Conservation (phyloP, 257 asterid genomes). For the Henckelia pumila region DNA sequence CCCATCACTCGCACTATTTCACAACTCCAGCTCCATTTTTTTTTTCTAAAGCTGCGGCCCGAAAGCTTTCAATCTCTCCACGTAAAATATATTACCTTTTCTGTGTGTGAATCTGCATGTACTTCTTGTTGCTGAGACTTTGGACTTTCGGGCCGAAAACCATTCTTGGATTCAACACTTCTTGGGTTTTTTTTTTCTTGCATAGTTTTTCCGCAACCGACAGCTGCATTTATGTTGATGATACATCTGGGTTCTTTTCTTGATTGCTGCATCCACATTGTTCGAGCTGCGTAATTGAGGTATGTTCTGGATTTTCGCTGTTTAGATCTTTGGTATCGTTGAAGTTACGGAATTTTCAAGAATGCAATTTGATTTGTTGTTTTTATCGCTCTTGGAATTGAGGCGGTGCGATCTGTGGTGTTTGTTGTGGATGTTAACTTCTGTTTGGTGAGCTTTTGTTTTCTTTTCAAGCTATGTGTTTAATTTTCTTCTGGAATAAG, state of each 20-base stretch:
- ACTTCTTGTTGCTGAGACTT: neutral
- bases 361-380: conserved; percentile 5
- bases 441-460: conserved; percentile 28
- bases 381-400: neutral
- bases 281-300: conserved; percentile 16
- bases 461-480: conserved; percentile 21
- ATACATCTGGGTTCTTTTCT: neutral
- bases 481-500: conserved; percentile 16
- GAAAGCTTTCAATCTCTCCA: neutral
- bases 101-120: too few species aligned
- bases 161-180: conserved; percentile 8
- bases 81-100: neutral
- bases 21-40: conserved; percentile 23
- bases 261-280: conserved; percentile 13
- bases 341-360: conserved; percentile 19
- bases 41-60: neutral
- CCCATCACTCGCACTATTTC: neutral
- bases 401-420: conserved; percentile 10
- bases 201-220: conserved; percentile 37
- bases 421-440: conserved; percentile 3
- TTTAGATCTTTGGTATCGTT: neutral
- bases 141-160: neutral
- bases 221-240: conserved; percentile 16
- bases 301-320: neutral
- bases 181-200: conserved; percentile 14